Evolutionary conservation across 1,284 basidiomycete species (phyloP).

Genomic region (Ustilago cynodontis): DNA sequence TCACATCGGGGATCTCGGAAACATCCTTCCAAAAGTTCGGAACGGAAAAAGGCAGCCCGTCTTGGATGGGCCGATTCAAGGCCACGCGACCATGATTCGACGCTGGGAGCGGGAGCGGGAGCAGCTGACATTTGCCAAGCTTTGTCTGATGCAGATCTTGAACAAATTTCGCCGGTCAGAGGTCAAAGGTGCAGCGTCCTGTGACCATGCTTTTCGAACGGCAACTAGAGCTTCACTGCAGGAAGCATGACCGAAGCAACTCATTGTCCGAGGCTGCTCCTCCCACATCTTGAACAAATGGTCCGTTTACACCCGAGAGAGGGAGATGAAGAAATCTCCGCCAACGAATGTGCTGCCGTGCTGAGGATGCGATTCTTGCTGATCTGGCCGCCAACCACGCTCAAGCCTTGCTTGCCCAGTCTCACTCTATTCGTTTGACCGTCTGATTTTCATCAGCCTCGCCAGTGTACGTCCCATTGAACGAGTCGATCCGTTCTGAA

Average conservation of each 20-base stretch:
- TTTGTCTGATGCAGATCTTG: not conserved
- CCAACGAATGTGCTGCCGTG: not conserved
- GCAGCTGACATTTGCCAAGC: constrained; percentile 1
- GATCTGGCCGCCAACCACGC: not conserved
- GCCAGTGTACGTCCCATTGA: too few species aligned
- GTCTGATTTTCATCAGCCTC: too few species aligned
- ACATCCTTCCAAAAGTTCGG: constrained; percentile 2
- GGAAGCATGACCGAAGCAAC: not conserved
- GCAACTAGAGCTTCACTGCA: not conserved
- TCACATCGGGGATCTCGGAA: not conserved
- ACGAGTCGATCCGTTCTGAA: too few species aligned
- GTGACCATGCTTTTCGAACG: constrained; percentile 15
- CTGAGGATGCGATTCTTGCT: not conserved
- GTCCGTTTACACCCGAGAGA: not conserved
- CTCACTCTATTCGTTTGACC: too few species aligned
- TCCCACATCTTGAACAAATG: not conserved
- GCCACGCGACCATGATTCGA: constrained; percentile 4
- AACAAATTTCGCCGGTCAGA: not conserved
- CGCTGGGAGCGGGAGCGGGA: not conserved
- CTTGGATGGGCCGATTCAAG: not conserved
- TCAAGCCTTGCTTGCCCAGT: not conserved
- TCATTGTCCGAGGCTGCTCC: not conserved
- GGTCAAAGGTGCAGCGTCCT: constrained; percentile 11
- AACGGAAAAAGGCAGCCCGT: not conserved
- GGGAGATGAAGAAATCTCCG: not conserved